Evolutionary conservation across 768 basidiomycete genomes (phyloP).

Genomic region (Termitomyces heimii): DNA sequence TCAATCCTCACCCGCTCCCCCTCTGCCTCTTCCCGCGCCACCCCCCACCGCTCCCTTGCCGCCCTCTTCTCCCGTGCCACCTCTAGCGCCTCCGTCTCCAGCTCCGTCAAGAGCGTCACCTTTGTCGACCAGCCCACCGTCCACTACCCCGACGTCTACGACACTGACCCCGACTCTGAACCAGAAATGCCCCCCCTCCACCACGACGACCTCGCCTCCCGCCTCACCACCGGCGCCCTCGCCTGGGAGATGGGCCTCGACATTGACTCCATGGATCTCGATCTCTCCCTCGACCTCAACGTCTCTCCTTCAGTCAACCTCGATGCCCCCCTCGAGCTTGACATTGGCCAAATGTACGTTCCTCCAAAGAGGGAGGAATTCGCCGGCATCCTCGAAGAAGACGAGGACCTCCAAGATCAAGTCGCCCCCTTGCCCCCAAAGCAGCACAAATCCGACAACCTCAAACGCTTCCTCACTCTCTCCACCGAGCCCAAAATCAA

Average conservation of each 20-base stretch:
- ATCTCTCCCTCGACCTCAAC: conserved; percentile 6
- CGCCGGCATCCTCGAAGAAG: conserved; percentile 13
- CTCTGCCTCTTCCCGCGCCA: conserved; percentile 30
- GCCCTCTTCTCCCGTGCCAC: conserved; percentile 2
- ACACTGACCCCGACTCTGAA: neutral
- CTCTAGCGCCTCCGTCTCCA: conserved; percentile 5
- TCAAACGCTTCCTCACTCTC: conserved; percentile 31
- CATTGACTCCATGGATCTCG: conserved; percentile 31
- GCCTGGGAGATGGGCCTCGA: conserved; percentile 16
- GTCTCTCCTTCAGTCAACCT: conserved; percentile 1
- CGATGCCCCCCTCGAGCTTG: conserved; percentile 10
- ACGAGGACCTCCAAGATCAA: conserved; percentile 15
- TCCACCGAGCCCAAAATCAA: conserved; percentile 5
- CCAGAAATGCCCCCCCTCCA: neutral
- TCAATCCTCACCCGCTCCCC: conserved; percentile 55
- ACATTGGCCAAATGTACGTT: conserved; percentile 10
- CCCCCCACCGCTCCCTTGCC: conserved; percentile 4
- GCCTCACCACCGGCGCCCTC: conserved; percentile 3
- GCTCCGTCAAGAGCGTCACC: conserved; percentile 54
- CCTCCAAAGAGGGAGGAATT: neutral
- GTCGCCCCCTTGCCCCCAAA: conserved; percentile 1
- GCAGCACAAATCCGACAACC: conserved; percentile 12
- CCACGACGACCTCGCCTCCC: neutral
- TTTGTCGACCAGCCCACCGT: conserved; percentile 64
- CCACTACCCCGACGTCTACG: conserved; percentile 30